Conservation (phyloP, 306 rosid species). For the Gynostemma pentaphyllum region DNA sequence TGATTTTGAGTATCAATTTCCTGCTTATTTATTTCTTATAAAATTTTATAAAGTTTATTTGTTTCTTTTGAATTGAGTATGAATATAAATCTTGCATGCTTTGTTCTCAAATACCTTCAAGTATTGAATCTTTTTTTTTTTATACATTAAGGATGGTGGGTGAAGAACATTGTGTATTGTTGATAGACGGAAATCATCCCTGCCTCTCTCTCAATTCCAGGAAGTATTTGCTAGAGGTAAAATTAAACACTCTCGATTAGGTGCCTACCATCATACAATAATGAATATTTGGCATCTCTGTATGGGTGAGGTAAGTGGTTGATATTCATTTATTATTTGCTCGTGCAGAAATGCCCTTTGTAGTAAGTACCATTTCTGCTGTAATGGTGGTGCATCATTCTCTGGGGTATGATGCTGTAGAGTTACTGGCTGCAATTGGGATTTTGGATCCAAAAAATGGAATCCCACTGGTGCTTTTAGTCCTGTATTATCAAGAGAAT, state of each 20-base stretch:
- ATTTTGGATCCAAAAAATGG: conserved; percentile 75
- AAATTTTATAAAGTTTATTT: too few species aligned
- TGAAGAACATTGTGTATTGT: conserved; percentile 46
- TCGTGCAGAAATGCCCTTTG: conserved; percentile 54
- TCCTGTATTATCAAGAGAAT: conserved; percentile 68
- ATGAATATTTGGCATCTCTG: background rate
- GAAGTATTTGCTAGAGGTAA: conserved; percentile 61
- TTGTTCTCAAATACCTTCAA: too few species aligned
- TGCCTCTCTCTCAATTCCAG: conserved; percentile 42
- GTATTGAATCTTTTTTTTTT: too few species aligned
- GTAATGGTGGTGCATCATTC: conserved; percentile 59
- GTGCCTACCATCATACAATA: conserved; percentile 10
- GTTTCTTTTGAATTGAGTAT: too few species aligned
- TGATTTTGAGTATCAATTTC: too few species aligned
- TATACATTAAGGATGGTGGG: too few species aligned
- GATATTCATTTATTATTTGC: conserved; percentile 3
- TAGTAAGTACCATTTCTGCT: conserved; percentile 55
- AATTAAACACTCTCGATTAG: conserved; percentile 3
- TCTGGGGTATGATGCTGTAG: conserved; percentile 43
- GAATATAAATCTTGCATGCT: too few species aligned
- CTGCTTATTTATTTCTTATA: too few species aligned
- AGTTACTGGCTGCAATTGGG: conserved; percentile 62
- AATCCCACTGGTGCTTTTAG: conserved; percentile 57
- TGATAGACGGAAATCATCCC: conserved; percentile 47
- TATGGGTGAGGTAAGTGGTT: background rate